These are phyloP conservation scores for Termitomyces sp. DNA, from an alignment of 768 basidiomycete genomes.

Conservation along the genomic window DNA sequence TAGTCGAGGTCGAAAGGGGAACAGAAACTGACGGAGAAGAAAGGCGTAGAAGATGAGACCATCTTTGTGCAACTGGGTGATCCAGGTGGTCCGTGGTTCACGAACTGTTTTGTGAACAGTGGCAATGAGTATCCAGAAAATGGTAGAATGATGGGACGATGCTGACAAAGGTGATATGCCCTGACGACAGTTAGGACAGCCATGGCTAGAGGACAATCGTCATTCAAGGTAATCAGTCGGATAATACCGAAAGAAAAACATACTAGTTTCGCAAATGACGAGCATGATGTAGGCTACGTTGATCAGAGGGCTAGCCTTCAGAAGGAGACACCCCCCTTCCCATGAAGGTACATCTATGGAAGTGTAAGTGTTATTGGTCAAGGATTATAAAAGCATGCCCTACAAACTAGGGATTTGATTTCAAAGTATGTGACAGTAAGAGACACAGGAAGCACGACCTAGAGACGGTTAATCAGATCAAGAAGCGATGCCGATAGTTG, in stretches of 20 bases:
- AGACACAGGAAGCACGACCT: slow-evolving; percentile 27
- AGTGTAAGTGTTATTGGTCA: not conserved
- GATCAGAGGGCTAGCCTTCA: slow-evolving; percentile 28
- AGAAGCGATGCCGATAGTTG: not conserved
- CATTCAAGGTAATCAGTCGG: not conserved
- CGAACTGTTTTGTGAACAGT: slow-evolving; percentile 19
- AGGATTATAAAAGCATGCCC: not conserved
- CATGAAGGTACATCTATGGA: not conserved
- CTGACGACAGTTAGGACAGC: slow-evolving; percentile 30
- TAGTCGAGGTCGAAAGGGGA: not conserved
- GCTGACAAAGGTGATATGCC: slow-evolving; percentile 32
- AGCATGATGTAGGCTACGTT: slow-evolving; percentile 32
- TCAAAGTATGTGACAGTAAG: slow-evolving; percentile 27
- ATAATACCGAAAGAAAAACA: slow-evolving; percentile 5
- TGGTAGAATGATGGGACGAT: not conserved
- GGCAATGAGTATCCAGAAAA: not conserved
- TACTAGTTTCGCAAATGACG: slow-evolving; percentile 34
- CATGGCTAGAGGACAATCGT: slow-evolving; percentile 22
- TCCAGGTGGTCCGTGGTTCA: slow-evolving; percentile 28
- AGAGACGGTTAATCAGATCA: not conserved
- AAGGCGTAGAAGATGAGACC: slow-evolving; percentile 36
- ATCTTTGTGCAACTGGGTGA: slow-evolving; percentile 32
- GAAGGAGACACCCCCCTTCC: slow-evolving; percentile 24
- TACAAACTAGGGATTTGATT: slow-evolving; percentile 27
- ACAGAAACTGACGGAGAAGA: slow-evolving; percentile 25